These are phyloP conservation scores for Stevia rebaudiana DNA, from an alignment of 140 eudicot genomes.

Conservation along the genomic window DNA sequence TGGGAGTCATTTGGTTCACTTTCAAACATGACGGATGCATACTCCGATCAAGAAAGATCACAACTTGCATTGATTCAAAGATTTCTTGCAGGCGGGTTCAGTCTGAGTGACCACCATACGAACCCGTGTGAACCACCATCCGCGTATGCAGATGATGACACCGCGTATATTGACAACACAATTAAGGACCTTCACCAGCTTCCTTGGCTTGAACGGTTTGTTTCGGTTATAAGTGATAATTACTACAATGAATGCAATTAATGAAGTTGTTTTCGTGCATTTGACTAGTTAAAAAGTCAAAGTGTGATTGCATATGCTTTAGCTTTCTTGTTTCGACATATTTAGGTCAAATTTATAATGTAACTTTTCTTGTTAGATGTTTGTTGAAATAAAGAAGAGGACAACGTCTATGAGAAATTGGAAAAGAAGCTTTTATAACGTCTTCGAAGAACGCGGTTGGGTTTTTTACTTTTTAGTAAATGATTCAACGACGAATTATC, in stretches of 20 bases:
- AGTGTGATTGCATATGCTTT: background rate
- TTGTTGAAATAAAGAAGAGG: slow-evolving; percentile 6
- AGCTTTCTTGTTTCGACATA: slow-evolving; percentile 1
- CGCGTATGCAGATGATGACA: slow-evolving; percentile 51
- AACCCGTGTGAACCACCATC: slow-evolving; percentile 39
- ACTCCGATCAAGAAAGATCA: slow-evolving; percentile 91
- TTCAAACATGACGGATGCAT: slow-evolving; percentile 72
- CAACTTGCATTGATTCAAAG: slow-evolving; percentile 88
- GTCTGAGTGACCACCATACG: slow-evolving; percentile 55
- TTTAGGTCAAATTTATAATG: background rate
- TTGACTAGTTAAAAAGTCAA: slow-evolving; percentile 2
- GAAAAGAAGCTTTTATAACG: background rate
- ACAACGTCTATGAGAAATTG: background rate
- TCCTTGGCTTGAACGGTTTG: slow-evolving; percentile 96
- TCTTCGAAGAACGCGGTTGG: background rate
- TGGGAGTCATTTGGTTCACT: slow-evolving; percentile 80
- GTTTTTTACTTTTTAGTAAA: background rate
- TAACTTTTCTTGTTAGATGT: background rate
- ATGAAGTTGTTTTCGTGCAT: slow-evolving; percentile 1
- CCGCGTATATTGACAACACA: slow-evolving; percentile 58
- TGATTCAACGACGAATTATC: too few relatives aligned
- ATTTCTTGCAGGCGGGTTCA: slow-evolving; percentile 81
- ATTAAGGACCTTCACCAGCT: slow-evolving; percentile 95
- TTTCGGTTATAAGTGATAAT: slow-evolving; percentile 78
- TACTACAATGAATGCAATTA: slow-evolving; percentile 62